Percentiles rank a stretch among this genome's conserved stretches.
Conservation (phyloP, 805 yeast genomes). For the Pichia heedii region DNA sequence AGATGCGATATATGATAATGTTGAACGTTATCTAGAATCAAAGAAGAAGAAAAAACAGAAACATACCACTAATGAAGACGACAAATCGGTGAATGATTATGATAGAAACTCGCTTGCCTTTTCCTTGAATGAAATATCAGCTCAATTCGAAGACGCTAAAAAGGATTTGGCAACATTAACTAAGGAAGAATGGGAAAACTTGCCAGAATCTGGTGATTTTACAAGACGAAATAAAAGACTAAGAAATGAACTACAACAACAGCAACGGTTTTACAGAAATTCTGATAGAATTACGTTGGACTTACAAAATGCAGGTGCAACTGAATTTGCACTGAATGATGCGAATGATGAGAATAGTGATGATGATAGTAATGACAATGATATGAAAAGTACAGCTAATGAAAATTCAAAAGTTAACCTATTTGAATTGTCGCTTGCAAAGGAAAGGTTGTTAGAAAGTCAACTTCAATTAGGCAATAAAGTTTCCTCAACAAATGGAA, state of each 20-base stretch:
- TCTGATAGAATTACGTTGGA: slow-evolving; percentile 57
- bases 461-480: slow-evolving; percentile 1
- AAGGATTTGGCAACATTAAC: slow-evolving; percentile 48
- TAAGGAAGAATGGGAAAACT: slow-evolving; percentile 64
- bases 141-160: slow-evolving; percentile 64
- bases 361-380: slow-evolving; percentile 37
- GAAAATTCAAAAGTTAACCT: slow-evolving; percentile 31
- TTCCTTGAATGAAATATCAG: slow-evolving; percentile 30
- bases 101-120: slow-evolving; percentile 13
- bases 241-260: slow-evolving; percentile 50
- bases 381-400: not conserved
- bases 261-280: slow-evolving; percentile 69
- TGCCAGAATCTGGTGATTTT: slow-evolving; percentile 86
- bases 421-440: slow-evolving; percentile 27
- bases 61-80: slow-evolving; percentile 14
- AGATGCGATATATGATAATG: slow-evolving; percentile 51
- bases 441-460: slow-evolving; percentile 8
- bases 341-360: slow-evolving; percentile 26
- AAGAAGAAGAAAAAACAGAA: slow-evolving; percentile 21
- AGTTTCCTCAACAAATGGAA: not conserved
- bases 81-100: slow-evolving; percentile 2
- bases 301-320: slow-evolving; percentile 25
- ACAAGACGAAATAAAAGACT: slow-evolving; percentile 72
- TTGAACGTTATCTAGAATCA: slow-evolving; percentile 45
- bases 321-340: slow-evolving; percentile 22